Base-by-base conservation (phyloP, 2,329 filamentous ascomycete species). In the Seiridium cupressi region DNA sequence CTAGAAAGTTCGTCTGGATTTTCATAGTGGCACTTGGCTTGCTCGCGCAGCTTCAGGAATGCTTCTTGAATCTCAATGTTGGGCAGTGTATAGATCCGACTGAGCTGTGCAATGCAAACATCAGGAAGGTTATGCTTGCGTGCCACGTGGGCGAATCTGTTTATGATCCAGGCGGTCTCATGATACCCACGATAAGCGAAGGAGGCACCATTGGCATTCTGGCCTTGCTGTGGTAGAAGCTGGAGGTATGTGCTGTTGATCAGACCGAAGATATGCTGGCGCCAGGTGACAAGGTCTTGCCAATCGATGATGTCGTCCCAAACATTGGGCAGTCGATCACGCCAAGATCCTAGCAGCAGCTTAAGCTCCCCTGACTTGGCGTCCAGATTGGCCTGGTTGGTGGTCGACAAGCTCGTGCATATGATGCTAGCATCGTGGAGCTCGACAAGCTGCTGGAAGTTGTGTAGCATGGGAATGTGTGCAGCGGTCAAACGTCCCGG, bases 1-100 rank as follows among this genome's bases (percentile, higher is more conserved):
- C 89, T 97, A 57, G 89, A 94, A 58, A 99, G 85, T 76, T 99
- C 95, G 44, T 91, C 89, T 0, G 90, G 88, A 70, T 98, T 98
- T 77, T 98, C 93, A 74, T 98, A 99, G 73, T 99, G 95, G 67
- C 95, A 99, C 73, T 97, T 97, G 48, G 95, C 95, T 76, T 99
- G 95, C 76, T 99, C 96, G n/a, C 96, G 84, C 57, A 99, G 78
- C 78, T 99, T 99, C 63, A 99, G 79, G 82, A 99, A 99, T 0
- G 95, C 95, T 74, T 99, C 95, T 72, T 99, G 96, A 51, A 99
- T 99, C 78, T 99, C 95, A 49, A 99, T 99, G 72, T 99, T 99
- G 1, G 95, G 95, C 5, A 99, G 83, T 0, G 95, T 99, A 74
- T 99, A 99, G 72, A 99, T 99, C 64, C 94, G 91, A 72, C 94